phyloP scores from a whole-genome alignment of 2,329 filamentous ascomycete genomes.

The Fusarium hostae region DNA sequence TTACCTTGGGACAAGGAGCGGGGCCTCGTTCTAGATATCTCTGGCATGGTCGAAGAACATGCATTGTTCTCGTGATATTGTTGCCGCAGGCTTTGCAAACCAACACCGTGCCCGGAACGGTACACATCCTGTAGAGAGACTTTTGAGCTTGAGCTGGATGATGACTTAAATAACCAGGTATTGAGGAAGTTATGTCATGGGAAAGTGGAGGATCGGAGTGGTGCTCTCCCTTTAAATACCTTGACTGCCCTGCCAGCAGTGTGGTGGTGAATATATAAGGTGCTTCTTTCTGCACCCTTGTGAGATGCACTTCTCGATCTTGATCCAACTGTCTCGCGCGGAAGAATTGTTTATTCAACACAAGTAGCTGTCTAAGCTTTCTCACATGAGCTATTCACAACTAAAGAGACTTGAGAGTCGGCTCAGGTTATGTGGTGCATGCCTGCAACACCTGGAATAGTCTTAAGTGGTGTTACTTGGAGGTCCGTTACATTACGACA shows the following conservation, averaged over 20 bases:
- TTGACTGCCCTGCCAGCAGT: fast-evolving
- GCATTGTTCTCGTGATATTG: neutral
- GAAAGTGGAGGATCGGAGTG: fast-evolving
- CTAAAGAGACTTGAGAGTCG: fast-evolving
- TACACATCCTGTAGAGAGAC: neutral
- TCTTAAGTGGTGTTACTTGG: fast-evolving
- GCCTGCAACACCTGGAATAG: neutral
- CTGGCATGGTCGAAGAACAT: neutral
- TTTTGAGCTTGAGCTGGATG: fast-evolving
- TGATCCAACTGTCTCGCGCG: fast-evolving
- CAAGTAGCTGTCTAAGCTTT: neutral
- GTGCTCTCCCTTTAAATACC: neutral
- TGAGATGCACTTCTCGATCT: fast-evolving
- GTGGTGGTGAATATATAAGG: neutral
- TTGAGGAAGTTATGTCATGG: too few species aligned
- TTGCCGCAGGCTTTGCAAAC: neutral
- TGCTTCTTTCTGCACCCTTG: fast-evolving
- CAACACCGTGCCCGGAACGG: neutral
- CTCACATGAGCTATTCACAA: neutral
- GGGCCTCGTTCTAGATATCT: neutral
- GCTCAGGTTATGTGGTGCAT: neutral
- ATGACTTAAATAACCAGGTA: too few species aligned
- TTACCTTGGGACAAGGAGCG: neutral
- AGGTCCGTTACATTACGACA: neutral
- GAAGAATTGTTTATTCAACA: fast-evolving